A percentile compares a stretch with the other conserved stretches of the same genome.
Conservation (phyloP, 1,284 basidiomycete species). For the Ceratorhiza oryzae-sativae region DNA sequence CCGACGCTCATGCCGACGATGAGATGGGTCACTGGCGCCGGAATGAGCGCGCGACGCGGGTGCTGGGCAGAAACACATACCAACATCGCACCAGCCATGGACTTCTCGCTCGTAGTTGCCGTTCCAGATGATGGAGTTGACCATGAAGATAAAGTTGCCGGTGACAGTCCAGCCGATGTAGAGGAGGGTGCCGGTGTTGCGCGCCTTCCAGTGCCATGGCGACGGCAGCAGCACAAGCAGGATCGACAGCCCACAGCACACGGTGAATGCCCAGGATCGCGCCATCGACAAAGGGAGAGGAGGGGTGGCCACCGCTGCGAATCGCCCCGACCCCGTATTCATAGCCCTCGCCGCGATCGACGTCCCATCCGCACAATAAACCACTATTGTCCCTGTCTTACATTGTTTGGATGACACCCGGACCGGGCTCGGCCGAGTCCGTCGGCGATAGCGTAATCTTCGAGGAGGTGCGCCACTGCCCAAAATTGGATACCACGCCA, state of each 20-base stretch:
- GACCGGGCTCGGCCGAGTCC: not conserved
- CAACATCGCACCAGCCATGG: conserved; percentile 72
- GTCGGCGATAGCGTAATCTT: conserved; percentile 4
- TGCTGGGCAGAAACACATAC: conserved; percentile 45
- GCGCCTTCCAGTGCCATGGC: conserved; percentile 66
- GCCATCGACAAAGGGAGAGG: not conserved
- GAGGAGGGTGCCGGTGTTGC: conserved; percentile 69
- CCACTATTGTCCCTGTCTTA: conserved; percentile 9
- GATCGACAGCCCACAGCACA: conserved; percentile 58
- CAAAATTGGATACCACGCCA: too few species aligned
- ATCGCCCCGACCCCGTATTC: not conserved
- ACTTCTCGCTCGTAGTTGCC: conserved; percentile 61
- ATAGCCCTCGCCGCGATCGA: not conserved
- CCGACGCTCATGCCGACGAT: conserved; percentile 52
- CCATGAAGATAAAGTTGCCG: conserved; percentile 60
- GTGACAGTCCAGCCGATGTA: conserved; percentile 69
- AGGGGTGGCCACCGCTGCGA: not conserved
- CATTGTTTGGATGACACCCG: not conserved
- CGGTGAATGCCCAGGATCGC: conserved; percentile 4
- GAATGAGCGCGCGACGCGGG: not conserved
- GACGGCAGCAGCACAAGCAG: conserved; percentile 60
- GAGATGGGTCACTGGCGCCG: conserved; percentile 45
- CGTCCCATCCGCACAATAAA: conserved; percentile 14
- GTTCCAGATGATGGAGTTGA: conserved; percentile 76
- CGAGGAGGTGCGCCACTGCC: not conserved